These are phyloP conservation scores for Diplodia seriata DNA, from an alignment of 2,329 filamentous ascomycete species.

Conservation along the genomic window DNA sequence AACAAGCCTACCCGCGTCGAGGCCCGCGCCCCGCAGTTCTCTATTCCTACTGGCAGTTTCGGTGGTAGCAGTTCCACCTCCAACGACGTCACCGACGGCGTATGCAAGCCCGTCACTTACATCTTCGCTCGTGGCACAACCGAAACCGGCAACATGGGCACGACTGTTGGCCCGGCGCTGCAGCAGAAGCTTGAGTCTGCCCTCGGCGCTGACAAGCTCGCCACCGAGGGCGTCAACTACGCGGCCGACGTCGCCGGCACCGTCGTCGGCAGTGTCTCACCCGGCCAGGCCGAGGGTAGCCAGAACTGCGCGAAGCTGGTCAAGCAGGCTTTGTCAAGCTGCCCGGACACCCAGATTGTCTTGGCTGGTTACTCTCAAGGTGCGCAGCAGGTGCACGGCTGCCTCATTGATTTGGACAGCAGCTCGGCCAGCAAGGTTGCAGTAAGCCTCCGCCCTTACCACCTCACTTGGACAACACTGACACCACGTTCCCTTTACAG, in stretches of 20 bases:
- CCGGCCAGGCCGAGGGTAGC: conserved; percentile 55
- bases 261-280: conserved; percentile 40
- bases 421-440: conserved; percentile 1
- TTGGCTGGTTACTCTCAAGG: conserved; percentile 55
- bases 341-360: conserved; percentile 56
- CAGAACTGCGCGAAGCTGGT: conserved; percentile 50
- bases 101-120: conserved; percentile 58
- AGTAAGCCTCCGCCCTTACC: conserved; percentile 31
- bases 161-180: conserved; percentile 59
- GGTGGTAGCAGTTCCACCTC: conserved; percentile 37
- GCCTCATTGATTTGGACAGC: conserved; percentile 5
- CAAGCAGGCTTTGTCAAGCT: conserved; percentile 48
- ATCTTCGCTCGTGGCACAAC: conserved; percentile 65
- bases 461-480: not conserved
- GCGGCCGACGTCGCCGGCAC: conserved; percentile 45
- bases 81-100: conserved; percentile 42
- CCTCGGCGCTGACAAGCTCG: conserved; percentile 52
- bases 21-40: conserved; percentile 18
- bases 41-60: conserved; percentile 6
- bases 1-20: not conserved
- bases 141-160: conserved; percentile 61
- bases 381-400: conserved; percentile 43
- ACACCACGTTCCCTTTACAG: conserved; percentile 27
- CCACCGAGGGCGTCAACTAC: conserved; percentile 64
- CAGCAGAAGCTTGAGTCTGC: conserved; percentile 53